Percentiles rank a stretch among this genome's conserved stretches.
phyloP scores from a whole-genome alignment of 805 yeast species.

The Cyberlindnera euphorbiiphila region DNA sequence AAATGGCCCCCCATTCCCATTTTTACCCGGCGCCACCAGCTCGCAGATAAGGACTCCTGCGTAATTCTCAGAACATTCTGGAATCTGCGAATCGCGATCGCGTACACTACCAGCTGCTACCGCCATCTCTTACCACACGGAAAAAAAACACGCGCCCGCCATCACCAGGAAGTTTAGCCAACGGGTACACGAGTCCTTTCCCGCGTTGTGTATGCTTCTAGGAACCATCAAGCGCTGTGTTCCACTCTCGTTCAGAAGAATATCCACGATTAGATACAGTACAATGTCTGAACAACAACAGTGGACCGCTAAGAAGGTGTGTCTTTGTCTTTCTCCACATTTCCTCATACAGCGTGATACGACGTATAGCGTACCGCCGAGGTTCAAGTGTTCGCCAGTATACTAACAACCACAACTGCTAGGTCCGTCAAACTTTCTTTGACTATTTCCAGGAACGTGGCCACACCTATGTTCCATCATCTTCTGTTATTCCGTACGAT shows the following conservation, averaged over 20 bases:
- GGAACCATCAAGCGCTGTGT: constrained; percentile 12
- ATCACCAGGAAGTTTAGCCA: constrained; percentile 15
- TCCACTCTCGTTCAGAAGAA: constrained; percentile 12
- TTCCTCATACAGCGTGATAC: no score
- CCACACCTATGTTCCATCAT: constrained; percentile 85
- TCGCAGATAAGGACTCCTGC: no score
- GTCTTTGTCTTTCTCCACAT: constrained; percentile 10
- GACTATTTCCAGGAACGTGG: constrained; percentile 65
- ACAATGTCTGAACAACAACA: constrained; percentile 26
- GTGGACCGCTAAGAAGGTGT: constrained; percentile 29
- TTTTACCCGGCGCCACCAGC: background rate
- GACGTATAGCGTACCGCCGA: no score
- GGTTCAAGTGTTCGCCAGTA: no score
- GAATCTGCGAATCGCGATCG: constrained; percentile 4
- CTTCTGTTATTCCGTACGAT: constrained; percentile 95
- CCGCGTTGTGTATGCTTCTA: constrained; percentile 20
- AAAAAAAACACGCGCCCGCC: constrained; percentile 9
- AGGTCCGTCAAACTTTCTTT: constrained; percentile 81
- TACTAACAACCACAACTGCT: background rate
- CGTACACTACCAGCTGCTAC: no score
- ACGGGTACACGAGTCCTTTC: no score
- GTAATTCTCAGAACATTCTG: constrained; percentile 16
- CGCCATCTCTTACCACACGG: constrained; percentile 4
- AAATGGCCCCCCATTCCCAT: background rate
- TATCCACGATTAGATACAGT: constrained; percentile 13